Conservation (phyloP, 208 protist species). For the Trypanosomatidae sp. region DNA sequence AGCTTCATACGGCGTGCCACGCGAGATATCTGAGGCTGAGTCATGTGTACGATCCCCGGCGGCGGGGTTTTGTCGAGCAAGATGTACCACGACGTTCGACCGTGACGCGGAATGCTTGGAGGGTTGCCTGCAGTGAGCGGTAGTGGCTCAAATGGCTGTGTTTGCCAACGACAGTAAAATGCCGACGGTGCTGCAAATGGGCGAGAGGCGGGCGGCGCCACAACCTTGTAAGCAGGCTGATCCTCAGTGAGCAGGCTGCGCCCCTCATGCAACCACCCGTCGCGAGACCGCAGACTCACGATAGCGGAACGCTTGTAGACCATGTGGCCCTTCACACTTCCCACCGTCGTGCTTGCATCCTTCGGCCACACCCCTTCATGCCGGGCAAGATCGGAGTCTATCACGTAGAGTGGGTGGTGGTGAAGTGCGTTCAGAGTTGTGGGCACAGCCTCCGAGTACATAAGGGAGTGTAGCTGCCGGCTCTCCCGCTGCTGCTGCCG, state of each 20-base stretch:
- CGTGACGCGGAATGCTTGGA: constrained; percentile 65
- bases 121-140: constrained; percentile 55
- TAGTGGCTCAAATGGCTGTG: constrained; percentile 76
- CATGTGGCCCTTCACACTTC: constrained; percentile 78
- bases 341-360: constrained; percentile 70
- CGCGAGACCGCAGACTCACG: constrained; percentile 74
- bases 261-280: constrained; percentile 87
- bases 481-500: constrained; percentile 48
- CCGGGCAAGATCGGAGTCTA: constrained; percentile 72
- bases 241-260: constrained; percentile 66
- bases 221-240: constrained; percentile 73
- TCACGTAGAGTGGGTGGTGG: constrained; percentile 85
- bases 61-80: constrained; percentile 54
- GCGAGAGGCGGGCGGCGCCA: constrained; percentile 77
- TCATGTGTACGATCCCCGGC: constrained; percentile 67
- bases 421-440: constrained; percentile 74
- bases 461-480: constrained; percentile 74
- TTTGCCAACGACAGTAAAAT: constrained; percentile 89
- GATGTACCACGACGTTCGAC: constrained; percentile 85
- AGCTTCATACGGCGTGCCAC: constrained; percentile 83
- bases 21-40: constrained; percentile 68
- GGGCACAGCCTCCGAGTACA: constrained; percentile 81
- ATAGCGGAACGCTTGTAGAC: constrained; percentile 91
- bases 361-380: constrained; percentile 87
- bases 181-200: constrained; percentile 69